Evolutionary conservation across 1,284 basidiomycete genomes (phyloP), one percentile per base, ranked within the genome.

Genomic region (Cryptococcus neoformans): DNA sequence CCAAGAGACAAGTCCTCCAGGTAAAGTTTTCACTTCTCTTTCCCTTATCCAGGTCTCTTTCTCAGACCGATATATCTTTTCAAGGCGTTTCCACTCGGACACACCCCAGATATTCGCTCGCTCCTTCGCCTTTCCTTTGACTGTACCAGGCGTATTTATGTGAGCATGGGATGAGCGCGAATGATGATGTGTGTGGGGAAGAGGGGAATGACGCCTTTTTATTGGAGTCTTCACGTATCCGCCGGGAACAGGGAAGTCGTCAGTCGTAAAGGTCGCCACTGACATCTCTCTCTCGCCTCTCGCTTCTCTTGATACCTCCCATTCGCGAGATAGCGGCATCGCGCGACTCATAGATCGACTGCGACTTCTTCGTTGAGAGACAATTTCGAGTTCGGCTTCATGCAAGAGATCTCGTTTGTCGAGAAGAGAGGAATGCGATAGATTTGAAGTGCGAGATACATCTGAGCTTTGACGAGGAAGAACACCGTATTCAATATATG

Each of bases 401-500:
- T 80, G 72, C 36, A 89, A 71, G 28, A 88, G 75, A 58, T 84
- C 79, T 14, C 65, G 62, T 40, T 62, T 60, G 38, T 61, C 61
- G 9, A 67, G 48, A 28, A 28, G 28, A 28, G 28, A 28, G 35
- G 59, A 56, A 5, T 63, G 60, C 2, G 69, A 62, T n/a, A 37
- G 11, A 45, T 44, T 48, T 7, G 48, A 54, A 39, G 57, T 47
- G 12, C 40, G 1, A 34, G 42, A 14, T 36, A 21, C 39, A 36
- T 42, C 45, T n/a, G 38, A 34, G 17, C 34, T 39, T 12, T 41
- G 10, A 49, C 63, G 47, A 48, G 75, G 57, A 45, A 72, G 52
- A 11, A 67, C 54, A 4, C 82, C 81, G 55, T 86, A 85, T 67
- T 88, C 84, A 66, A 89, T 87, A 66, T 92, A 90, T 62, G 89